Evolutionary conservation across 2,329 filamentous ascomycete genomes (phyloP), one percentile per base, ranked within the genome.

Genomic region (Stagonosporopsis cucurbitacearum): DNA sequence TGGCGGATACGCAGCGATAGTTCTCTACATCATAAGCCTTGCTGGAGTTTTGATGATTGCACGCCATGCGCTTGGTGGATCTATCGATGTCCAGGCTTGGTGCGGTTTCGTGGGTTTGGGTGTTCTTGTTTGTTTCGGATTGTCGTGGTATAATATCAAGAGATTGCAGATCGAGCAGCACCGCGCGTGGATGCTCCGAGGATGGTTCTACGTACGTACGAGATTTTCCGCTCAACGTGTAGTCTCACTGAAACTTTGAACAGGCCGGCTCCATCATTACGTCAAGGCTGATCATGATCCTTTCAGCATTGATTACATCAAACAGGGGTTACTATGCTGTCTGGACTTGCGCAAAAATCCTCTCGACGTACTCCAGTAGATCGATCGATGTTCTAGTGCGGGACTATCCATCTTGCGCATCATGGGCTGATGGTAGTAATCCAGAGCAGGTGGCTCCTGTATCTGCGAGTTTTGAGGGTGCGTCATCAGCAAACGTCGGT

Each of bases 91-190:
- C 2, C 84, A 86, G 61, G 67, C 72, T 0, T 77, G 64, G 1
- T 67, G 80, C 0, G 80, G 79, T 0, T 45, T 79, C 0, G 63
- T 84, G 0, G 79, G 72, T 1, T 74, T 84, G 28, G 65, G 79
- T 12, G 82, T 83, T 1, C 68, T 80, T 0, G 59, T 67, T 1
- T 75, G 78, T 6, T 67, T 84, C 25, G 25, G 64, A 0, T 56
- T 87, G 35, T 82, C 84, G 0, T 80, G 79, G 32, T 75, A 81
- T 65, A 86, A 86, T 59, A 81, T 88, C 69, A 86, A 83, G 67
- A 74, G 76, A 2, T 69, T 87, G 2, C 84, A 87, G 65, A 84
- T 89, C 22, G 64, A 69, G 26, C 64, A 68, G 43, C 63, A 80
- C 6, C 57, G 69, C 23, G 65, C 64, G 2, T 67, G 64, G 68